These are phyloP conservation scores for Erodium maritimum DNA, from an alignment of 345 rosid genomes.

Conservation along the genomic window DNA sequence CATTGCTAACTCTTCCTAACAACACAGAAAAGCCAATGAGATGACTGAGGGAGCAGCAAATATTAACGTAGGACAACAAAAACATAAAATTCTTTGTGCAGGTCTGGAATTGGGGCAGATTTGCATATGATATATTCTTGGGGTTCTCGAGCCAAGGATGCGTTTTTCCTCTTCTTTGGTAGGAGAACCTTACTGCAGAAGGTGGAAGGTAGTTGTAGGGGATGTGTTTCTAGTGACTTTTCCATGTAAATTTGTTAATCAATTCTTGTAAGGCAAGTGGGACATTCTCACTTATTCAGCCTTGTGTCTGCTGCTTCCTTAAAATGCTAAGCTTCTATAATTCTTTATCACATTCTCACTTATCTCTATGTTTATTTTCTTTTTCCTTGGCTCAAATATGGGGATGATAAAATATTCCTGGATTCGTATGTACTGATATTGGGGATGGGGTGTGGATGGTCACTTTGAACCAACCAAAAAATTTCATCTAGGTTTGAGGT, in stretches of 20 bases:
- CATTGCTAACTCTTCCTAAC: conserved; percentile 18
- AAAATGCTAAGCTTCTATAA: conserved; percentile 15
- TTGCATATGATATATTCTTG: conserved; percentile 26
- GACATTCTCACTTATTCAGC: conserved; percentile 19
- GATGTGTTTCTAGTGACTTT: conserved; percentile 8
- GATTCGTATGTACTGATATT: too few species aligned
- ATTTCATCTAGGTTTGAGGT: too few species aligned
- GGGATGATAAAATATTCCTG: too few species aligned
- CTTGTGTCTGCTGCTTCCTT: conserved; percentile 28
- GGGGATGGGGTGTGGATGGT: too few species aligned
- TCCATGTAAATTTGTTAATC: conserved; percentile 28
- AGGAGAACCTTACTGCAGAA: conserved; percentile 34
- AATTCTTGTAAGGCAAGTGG: conserved; percentile 16
- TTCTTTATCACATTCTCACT: conserved; percentile 24
- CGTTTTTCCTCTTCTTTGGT: conserved; percentile 34
- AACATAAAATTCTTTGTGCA: conserved; percentile 35
- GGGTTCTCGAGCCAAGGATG: conserved; percentile 34
- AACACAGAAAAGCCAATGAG: conserved; percentile 19
- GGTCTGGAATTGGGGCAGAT: conserved; percentile 8
- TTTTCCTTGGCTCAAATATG: not conserved
- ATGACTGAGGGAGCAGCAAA: conserved; percentile 35
- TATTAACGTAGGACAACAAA: conserved; percentile 30
- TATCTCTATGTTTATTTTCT: not conserved
- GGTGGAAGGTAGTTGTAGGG: conserved; percentile 24
- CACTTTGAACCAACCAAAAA: too few species aligned